Evolutionary conservation across 805 yeast species (phyloP).

Genomic region (Candida ficus): DNA sequence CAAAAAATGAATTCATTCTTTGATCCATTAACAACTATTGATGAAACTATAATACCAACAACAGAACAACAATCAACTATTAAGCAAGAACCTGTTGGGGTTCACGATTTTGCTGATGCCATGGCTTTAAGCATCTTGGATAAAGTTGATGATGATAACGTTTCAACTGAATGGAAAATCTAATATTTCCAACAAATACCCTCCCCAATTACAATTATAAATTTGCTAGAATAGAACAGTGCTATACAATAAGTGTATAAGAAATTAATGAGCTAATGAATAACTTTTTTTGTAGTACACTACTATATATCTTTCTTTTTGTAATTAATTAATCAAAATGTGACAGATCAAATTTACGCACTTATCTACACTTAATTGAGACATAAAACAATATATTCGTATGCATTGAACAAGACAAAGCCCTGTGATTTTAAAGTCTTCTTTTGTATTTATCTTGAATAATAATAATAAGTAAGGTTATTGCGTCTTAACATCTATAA

Average conservation of each 20-base stretch:
- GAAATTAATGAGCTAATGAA: conserved; percentile 5
- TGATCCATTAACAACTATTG: conserved; percentile 12
- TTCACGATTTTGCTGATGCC: conserved; percentile 24
- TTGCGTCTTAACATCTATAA: too few species aligned
- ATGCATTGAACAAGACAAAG: conserved; percentile 5
- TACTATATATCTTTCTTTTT: too few species aligned
- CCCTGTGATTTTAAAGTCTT: not conserved
- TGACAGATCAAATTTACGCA: not conserved
- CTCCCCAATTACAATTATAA: not conserved
- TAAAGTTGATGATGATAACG: conserved; percentile 18
- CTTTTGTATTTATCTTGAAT: not conserved
- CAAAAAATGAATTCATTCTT: conserved; percentile 3
- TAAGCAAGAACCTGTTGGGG: conserved; percentile 1
- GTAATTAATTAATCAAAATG: not conserved
- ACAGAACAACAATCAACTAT: not conserved
- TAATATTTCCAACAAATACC: conserved; percentile 1
- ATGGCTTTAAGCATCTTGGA: conserved; percentile 25
- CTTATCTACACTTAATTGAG: not conserved
- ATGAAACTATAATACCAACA: not conserved
- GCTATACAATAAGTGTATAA: too few species aligned
- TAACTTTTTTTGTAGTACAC: too few species aligned
- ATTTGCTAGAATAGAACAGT: not conserved
- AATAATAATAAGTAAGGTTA: too few species aligned
- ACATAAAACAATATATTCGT: conserved; percentile 4
- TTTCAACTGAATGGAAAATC: conserved; percentile 22